A percentile compares a stretch with the other conserved stretches of the same genome.
Evolutionary conservation across 257 asterid genomes (phyloP).

Genomic region (Fraxinus cuspidata): DNA sequence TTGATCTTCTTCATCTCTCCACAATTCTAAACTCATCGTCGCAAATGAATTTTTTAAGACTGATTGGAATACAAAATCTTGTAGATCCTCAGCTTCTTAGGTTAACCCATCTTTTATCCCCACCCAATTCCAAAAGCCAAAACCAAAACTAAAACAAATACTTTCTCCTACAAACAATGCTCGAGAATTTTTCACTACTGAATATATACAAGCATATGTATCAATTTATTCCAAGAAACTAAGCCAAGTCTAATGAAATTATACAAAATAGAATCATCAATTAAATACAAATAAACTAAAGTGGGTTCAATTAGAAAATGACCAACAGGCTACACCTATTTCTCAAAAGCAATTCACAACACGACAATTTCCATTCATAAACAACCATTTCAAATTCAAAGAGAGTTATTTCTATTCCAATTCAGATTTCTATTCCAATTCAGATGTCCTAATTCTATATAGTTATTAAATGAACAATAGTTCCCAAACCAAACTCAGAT

Average conservation of each 20-base stretch:
- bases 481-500: not conserved
- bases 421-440: no score
- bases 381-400: not conserved
- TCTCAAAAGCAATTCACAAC: no score
- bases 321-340: no score
- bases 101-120: slow-evolving; percentile 46
- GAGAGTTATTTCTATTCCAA: not conserved
- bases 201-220: not conserved
- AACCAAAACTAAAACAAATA: slow-evolving; percentile 23
- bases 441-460: not conserved
- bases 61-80: slow-evolving; percentile 46
- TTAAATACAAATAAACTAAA: not conserved
- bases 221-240: not conserved
- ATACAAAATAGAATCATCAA: no score
- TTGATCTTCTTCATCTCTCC: slow-evolving; percentile 75
- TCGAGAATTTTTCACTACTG: not conserved
- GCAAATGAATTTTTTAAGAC: slow-evolving; percentile 49
- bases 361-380: not conserved
- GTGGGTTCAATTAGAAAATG: no score
- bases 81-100: slow-evolving; percentile 57
- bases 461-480: no score
- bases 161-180: slow-evolving; percentile 21
- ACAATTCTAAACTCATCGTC: slow-evolving; percentile 49
- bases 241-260: not conserved
- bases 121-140: slow-evolving; percentile 42